These are phyloP conservation scores for Ogataea nonfermentans DNA, from an alignment of 805 yeast species.

Conservation along the genomic window DNA sequence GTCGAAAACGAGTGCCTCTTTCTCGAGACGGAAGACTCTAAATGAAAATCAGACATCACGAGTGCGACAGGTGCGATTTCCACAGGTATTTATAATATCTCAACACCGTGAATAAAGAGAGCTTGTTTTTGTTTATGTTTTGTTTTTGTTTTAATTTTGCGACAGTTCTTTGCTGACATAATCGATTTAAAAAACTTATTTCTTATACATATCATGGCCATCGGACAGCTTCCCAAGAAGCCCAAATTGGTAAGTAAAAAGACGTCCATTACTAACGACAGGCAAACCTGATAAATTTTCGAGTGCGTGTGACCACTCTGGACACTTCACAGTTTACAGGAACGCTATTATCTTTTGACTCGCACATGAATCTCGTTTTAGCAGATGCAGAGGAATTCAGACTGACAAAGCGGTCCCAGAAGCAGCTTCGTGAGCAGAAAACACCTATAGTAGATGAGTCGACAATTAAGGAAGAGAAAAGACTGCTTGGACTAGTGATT, in stretches of 20 bases:
- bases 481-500: conserved; percentile 77
- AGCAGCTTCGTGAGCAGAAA: conserved; percentile 16
- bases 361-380: conserved; percentile 81
- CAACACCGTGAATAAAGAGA: conserved; percentile 1
- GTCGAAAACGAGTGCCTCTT: conserved; percentile 23
- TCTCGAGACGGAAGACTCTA: conserved; percentile 22
- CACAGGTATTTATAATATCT: conserved; percentile 6
- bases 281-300: conserved; percentile 70
- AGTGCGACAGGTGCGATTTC: conserved; percentile 1
- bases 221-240: conserved; percentile 39
- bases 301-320: conserved; percentile 68
- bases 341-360: conserved; percentile 81
- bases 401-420: conserved; percentile 57
- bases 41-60: conserved; percentile 21
- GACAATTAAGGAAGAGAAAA: conserved; percentile 56
- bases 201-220: conserved; percentile 19
- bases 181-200: neutral
- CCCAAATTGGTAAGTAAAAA: conserved; percentile 41
- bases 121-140: conserved; percentile 12
- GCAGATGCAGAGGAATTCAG: conserved; percentile 84
- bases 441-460: conserved; percentile 33
- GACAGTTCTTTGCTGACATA: conserved; percentile 7
- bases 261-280: conserved; percentile 14
- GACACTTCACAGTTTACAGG: conserved; percentile 82
- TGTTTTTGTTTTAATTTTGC: conserved; percentile 12